Evolutionary conservation across 2,329 filamentous ascomycete species (phyloP).

Genomic region (Pseudocercospora musae): DNA sequence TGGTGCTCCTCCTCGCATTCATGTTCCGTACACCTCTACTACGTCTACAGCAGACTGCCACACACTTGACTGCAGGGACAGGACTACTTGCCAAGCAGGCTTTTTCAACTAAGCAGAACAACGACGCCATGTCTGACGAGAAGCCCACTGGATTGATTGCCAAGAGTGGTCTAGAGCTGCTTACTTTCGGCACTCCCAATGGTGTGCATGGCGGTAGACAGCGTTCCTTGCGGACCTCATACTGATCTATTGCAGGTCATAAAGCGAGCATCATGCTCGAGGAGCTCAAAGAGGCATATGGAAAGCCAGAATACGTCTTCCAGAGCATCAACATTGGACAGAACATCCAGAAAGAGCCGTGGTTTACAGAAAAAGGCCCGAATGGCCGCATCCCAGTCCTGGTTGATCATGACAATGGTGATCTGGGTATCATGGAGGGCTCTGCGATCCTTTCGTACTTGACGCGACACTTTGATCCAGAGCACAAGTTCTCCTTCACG

Average conservation of each 20-base stretch:
- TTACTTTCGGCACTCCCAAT: conserved; percentile 54
- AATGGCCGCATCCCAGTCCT: conserved; percentile 66
- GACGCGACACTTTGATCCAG: conserved; percentile 46
- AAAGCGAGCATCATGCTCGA: conserved; percentile 62
- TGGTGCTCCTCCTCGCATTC: conserved; percentile 22
- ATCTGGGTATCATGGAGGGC: conserved; percentile 52
- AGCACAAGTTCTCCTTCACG: conserved; percentile 46
- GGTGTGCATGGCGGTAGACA: conserved; percentile 24
- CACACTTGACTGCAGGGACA: conserved; percentile 20
- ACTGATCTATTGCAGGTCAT: conserved; percentile 18
- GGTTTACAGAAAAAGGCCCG: conserved; percentile 61
- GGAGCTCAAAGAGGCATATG: conserved; percentile 64
- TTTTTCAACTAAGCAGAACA: conserved; percentile 15
- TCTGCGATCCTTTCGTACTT: conserved; percentile 45
- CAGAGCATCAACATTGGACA: conserved; percentile 59
- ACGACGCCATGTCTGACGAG: conserved; percentile 27
- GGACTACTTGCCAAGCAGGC: conserved; percentile 5
- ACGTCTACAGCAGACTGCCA: conserved; percentile 27
- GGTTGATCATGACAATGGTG: conserved; percentile 62
- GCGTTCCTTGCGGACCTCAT: background rate
- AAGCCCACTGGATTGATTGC: conserved; percentile 58
- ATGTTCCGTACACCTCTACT: conserved; percentile 30
- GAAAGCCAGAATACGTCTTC: conserved; percentile 54
- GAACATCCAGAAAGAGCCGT: conserved; percentile 65
- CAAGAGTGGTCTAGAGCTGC: conserved; percentile 62